Evolutionary conservation across 306 rosid species (phyloP).

Genomic region (Trifolium dubium): DNA sequence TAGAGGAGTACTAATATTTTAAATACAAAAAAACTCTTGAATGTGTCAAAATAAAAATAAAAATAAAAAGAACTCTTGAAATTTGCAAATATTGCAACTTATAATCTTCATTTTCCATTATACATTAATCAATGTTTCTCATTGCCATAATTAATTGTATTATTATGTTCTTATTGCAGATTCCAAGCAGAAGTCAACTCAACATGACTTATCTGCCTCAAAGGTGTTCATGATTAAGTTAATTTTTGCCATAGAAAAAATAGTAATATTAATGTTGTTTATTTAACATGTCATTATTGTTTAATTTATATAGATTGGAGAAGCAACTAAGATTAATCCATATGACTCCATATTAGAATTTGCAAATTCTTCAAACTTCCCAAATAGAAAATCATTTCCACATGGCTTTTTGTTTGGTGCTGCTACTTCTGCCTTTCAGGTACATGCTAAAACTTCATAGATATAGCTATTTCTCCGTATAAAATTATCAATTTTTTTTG

Average conservation of each 20-base stretch:
- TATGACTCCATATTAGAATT: not conserved
- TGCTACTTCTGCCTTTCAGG: slow-evolving; percentile 3
- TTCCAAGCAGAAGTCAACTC: not conserved
- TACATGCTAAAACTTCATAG: not conserved
- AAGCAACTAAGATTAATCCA: not conserved
- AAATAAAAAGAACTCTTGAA: too few species aligned
- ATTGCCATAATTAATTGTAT: too few species aligned
- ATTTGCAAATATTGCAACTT: too few species aligned
- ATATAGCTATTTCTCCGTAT: not conserved
- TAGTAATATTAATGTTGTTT: not conserved
- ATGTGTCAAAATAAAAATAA: too few species aligned
- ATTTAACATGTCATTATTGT: not conserved
- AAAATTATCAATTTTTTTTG: too few species aligned
- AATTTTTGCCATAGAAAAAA: not conserved
- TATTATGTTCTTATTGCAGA: not conserved
- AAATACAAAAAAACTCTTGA: too few species aligned
- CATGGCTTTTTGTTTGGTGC: slow-evolving; percentile 23
- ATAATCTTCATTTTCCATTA: not conserved
- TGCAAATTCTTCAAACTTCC: not conserved
- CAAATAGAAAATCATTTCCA: slow-evolving; percentile 25
- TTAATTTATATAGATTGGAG: not conserved
- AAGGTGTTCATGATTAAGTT: not conserved
- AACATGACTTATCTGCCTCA: not conserved
- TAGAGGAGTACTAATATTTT: too few species aligned
- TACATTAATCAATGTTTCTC: too few species aligned